phyloP scores from a whole-genome alignment of 2,329 filamentous ascomycete genomes.

The Ophiostoma ips region DNA sequence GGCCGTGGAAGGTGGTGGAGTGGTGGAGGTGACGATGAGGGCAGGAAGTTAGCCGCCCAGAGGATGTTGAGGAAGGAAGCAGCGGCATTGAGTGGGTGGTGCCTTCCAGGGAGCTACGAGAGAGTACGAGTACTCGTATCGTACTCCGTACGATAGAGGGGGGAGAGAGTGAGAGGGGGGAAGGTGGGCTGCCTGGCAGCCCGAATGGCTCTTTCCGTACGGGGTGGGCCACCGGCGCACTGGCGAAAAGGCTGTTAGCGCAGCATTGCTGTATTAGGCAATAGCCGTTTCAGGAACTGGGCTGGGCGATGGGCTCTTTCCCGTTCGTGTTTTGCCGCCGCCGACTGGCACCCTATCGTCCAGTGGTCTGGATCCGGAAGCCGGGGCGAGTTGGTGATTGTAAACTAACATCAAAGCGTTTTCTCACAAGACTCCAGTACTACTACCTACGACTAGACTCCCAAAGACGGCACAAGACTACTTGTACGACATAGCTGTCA shows the following conservation, averaged over 20 bases:
- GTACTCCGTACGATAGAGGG: neutral
- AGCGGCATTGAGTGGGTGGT: neutral
- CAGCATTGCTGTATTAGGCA: conserved; percentile 1
- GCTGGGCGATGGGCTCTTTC: neutral
- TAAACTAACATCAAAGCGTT: too few relatives aligned
- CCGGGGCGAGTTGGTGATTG: too few relatives aligned
- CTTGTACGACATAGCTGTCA: too few relatives aligned
- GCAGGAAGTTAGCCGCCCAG: conserved; percentile 1
- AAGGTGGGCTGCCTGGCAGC: conserved; percentile 5
- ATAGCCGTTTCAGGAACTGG: neutral
- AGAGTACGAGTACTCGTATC: neutral
- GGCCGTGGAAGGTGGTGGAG: too few relatives aligned
- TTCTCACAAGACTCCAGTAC: too few relatives aligned
- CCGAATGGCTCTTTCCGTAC: neutral
- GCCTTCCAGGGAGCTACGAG: neutral
- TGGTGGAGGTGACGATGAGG: neutral
- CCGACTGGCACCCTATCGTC: neutral
- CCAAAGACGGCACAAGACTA: too few relatives aligned
- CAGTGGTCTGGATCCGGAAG: too few relatives aligned
- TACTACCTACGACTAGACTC: too few relatives aligned
- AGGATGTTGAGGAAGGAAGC: neutral
- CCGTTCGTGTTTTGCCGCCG: conserved; percentile 3
- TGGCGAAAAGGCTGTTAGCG: neutral
- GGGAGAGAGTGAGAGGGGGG: neutral
- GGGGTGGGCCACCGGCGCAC: neutral